Conservation (phyloP, 768 basidiomycete genomes). For the Phylloporus scabripes region DNA sequence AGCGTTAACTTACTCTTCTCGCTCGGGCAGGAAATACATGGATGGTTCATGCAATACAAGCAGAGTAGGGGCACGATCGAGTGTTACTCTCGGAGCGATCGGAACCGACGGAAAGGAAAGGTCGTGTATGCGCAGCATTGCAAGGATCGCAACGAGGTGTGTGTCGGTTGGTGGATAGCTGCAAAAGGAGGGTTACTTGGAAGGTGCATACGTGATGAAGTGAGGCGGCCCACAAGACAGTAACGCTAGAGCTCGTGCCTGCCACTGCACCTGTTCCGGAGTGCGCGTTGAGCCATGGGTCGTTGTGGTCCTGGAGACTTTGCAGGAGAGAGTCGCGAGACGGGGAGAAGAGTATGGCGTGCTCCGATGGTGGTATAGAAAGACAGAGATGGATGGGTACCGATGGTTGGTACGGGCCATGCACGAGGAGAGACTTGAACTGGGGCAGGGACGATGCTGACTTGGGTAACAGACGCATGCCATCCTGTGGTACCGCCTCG, state of each 20-base stretch:
- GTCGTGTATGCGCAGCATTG: slow-evolving; percentile 38
- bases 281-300: slow-evolving; percentile 37
- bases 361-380: slow-evolving; percentile 35
- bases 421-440: slow-evolving; percentile 55
- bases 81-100: slow-evolving; percentile 29
- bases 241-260: slow-evolving; percentile 38
- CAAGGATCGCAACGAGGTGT: slow-evolving; percentile 50
- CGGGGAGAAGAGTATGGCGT: slow-evolving; percentile 48
- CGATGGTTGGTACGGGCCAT: slow-evolving; percentile 59
- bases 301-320: slow-evolving; percentile 44
- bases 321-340: slow-evolving; percentile 41
- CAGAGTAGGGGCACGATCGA: slow-evolving; percentile 42
- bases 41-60: slow-evolving; percentile 60
- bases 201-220: slow-evolving; percentile 1
- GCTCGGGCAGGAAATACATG: slow-evolving; percentile 40
- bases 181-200: slow-evolving; percentile 9
- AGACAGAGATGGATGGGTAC: slow-evolving; percentile 65
- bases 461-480: slow-evolving; percentile 37
- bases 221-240: slow-evolving; percentile 48
- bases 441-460: slow-evolving; percentile 45
- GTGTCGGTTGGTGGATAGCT: slow-evolving; percentile 63
- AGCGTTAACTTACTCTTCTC: slow-evolving; percentile 19
- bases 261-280: slow-evolving; percentile 36
- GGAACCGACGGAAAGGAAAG: slow-evolving; percentile 15
- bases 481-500: slow-evolving; percentile 16